Conservation (phyloP, 2,329 filamentous ascomycete genomes). For the Cladosporium sp. region DNA sequence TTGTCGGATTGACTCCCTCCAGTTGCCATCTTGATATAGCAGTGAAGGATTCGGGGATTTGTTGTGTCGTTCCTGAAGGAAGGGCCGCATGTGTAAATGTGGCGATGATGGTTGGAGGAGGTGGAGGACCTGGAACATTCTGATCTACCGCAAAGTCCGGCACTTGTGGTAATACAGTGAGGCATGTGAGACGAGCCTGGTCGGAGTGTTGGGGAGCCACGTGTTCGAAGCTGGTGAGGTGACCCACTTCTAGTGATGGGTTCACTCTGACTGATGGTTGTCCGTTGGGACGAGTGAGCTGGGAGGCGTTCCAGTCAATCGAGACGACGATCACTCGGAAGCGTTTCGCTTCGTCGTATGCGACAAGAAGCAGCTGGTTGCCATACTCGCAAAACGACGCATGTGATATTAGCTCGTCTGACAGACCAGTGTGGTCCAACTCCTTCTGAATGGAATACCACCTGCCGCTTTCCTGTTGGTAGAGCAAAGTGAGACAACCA, state of each 20-base stretch:
- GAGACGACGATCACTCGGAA: slow-evolving; percentile 68
- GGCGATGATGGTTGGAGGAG: slow-evolving; percentile 56
- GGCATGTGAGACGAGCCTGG: slow-evolving; percentile 22
- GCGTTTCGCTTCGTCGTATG: slow-evolving; percentile 65
- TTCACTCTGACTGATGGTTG: slow-evolving; percentile 10
- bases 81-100: slow-evolving; percentile 57
- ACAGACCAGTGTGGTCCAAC: slow-evolving; percentile 55
- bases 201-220: slow-evolving; percentile 25
- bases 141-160: slow-evolving; percentile 43
- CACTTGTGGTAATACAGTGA: slow-evolving; percentile 43
- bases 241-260: slow-evolving; percentile 24
- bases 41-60: slow-evolving; percentile 60
- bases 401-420: slow-evolving; percentile 69
- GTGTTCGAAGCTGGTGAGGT: slow-evolving; percentile 24
- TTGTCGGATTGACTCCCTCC: slow-evolving; percentile 40
- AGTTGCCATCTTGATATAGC: slow-evolving; percentile 81
- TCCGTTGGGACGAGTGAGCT: slow-evolving; percentile 25
- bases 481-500: slow-evolving; percentile 70
- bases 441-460: slow-evolving; percentile 53
- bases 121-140: slow-evolving; percentile 35
- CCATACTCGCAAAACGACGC: slow-evolving; percentile 60
- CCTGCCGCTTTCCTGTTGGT: slow-evolving; percentile 66
- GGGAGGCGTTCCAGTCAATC: slow-evolving; percentile 65
- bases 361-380: slow-evolving; percentile 56
- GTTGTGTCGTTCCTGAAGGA: slow-evolving; percentile 43